These are phyloP conservation scores for Pyronema omphalodes DNA, from an alignment of 495 filamentous ascomycete genomes.

Conservation along the genomic window DNA sequence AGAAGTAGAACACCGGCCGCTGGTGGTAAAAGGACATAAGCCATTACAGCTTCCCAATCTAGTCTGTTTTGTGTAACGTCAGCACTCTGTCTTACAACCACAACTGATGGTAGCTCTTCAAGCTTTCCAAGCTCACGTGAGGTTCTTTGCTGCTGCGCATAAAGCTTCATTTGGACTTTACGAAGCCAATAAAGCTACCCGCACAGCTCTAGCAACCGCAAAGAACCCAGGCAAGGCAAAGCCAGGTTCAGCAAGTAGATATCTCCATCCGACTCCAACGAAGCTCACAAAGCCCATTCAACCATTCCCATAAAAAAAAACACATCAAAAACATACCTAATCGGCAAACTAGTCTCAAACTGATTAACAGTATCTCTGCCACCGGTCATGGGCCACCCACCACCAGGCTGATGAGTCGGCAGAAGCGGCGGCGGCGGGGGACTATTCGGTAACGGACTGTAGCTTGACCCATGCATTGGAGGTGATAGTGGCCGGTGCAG, in stretches of 20 bases:
- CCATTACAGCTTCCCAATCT: slow-evolving; percentile 75
- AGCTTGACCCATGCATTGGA: slow-evolving; percentile 27
- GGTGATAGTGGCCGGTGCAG: slow-evolving; percentile 52
- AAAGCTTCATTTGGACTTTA: background rate
- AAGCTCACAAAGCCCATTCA: too few relatives aligned
- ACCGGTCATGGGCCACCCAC: slow-evolving; percentile 26
- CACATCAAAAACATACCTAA: slow-evolving; percentile 31
- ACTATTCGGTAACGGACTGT: slow-evolving; percentile 27
- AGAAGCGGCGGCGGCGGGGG: slow-evolving; percentile 24
- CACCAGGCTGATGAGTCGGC: slow-evolving; percentile 24
- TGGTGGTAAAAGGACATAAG: slow-evolving; percentile 74
- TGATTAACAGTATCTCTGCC: slow-evolving; percentile 31
- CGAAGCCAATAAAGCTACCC: too few relatives aligned
- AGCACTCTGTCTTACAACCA: background rate
- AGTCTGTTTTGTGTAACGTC: slow-evolving; percentile 19
- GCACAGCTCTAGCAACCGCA: too few relatives aligned
- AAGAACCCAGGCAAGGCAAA: too few relatives aligned
- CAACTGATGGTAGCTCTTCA: background rate
- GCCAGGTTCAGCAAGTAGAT: too few relatives aligned
- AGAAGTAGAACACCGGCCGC: slow-evolving; percentile 70
- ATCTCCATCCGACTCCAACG: too few relatives aligned
- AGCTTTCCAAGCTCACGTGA: background rate
- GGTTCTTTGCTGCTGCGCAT: background rate
- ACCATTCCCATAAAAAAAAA: too few relatives aligned
- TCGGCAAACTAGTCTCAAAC: slow-evolving; percentile 53